Evolutionary conservation across 2,329 filamentous ascomycete genomes (phyloP).

Genomic region (Aspergillus quadricinctus): DNA sequence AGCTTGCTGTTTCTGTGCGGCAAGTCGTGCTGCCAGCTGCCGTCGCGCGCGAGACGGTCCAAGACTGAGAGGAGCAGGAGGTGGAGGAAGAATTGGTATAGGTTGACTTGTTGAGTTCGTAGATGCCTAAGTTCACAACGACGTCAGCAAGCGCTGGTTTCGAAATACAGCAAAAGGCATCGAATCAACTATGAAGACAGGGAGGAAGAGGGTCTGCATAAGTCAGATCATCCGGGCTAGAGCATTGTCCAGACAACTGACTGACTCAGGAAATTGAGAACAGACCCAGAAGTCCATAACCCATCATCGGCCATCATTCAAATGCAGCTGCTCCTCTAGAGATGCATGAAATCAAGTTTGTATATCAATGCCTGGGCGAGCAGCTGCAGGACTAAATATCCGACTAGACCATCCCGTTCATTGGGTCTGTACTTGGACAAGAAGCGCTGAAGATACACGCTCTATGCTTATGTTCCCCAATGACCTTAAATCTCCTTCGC

Average conservation of each 20-base stretch:
- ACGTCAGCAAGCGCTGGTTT: constrained; percentile 13
- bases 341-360: constrained; percentile 5
- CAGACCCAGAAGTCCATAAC: not conserved
- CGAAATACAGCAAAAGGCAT: not conserved
- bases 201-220: not conserved
- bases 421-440: constrained; percentile 20
- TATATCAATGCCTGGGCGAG: constrained; percentile 8
- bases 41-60: constrained; percentile 80
- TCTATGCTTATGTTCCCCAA: constrained; percentile 14
- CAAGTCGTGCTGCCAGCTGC: constrained; percentile 83
- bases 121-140: constrained; percentile 18
- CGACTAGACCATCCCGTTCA: constrained; percentile 12
- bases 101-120: constrained; percentile 36
- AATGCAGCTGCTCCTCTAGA: not conserved
- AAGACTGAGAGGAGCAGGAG: constrained; percentile 77
- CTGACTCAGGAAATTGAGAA: not conserved
- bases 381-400: constrained; percentile 11
- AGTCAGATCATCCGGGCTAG: not conserved
- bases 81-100: constrained; percentile 45
- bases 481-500: constrained; percentile 8
- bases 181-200: constrained; percentile 2
- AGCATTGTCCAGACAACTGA: not conserved
- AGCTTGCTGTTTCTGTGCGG: constrained; percentile 66
- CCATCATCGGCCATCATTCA: not conserved
- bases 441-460: constrained; percentile 18